Base-by-base conservation (phyloP, 805 yeast species). In the Saccharomycopsis fermentans region DNA sequence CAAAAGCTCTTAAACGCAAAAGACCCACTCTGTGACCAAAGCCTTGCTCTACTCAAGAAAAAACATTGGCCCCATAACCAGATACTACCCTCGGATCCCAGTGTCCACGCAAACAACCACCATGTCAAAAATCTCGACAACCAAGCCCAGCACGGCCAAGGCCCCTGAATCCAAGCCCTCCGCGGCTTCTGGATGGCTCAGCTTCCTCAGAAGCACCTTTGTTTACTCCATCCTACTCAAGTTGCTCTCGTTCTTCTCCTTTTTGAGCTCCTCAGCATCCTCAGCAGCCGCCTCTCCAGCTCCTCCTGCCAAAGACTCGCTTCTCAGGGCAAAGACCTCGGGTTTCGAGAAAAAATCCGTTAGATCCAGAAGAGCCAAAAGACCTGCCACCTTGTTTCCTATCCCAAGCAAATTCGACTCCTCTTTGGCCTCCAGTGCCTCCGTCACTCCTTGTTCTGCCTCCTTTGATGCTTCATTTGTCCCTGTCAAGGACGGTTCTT, bases 391-490 rank as follows among this genome's bases (percentile, higher is more conserved):
- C 19, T 55, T 61, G 16, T 61, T 61, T 35, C 63, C 63, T 4
- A 19, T 16, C 21, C 43, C 19, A 21, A 39, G 43, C 19, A 51
- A 21, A 12, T 56, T 61, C 19, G 63, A 61, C 54, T 11, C 8
- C 3, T 26, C 37, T 16, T 50, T 60, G 17, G 34, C 39, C 11
- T 52, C 21, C 12, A 39, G 52, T 24, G 50, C 60, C n/a, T 56
- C 62, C 6, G 62, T 59, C 12, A 55, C 54, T 26, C 62, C 63
- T 5, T 61, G 63, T 35, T 55, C 58, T 4, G 57, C 62, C 16
- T 56, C 61, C 12, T 61, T 40, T 27, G 57, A 56, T 34, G 60
- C 62, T 14, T 3, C 62, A 27, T 61, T 58, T 37, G 47, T 61
- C 14, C 58, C 63, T n/a, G 26, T 59, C 35, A 61, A 59, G 34